Evolutionary conservation across 108 stramenopile genomes (phyloP), one percentile per base, ranked within the genome.

Genomic region (Skeletonema marinoi): DNA sequence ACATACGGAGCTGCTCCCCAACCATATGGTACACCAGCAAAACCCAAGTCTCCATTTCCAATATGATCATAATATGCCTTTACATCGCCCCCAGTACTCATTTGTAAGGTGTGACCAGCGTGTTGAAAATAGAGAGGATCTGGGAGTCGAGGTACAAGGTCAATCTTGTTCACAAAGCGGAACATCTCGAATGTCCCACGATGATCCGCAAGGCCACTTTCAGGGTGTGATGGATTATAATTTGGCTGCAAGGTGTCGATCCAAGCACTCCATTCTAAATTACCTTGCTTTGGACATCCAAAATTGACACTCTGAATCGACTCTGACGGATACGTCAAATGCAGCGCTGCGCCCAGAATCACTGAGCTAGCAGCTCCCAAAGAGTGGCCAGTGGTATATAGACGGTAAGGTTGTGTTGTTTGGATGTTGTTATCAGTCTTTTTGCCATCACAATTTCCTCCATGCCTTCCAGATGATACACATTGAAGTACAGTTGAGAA

Each of bases 91-190:
- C 76, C 74, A 4, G 60, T 14, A 69, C 81, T 78, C 77, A 93
- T 73, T 81, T 95, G 92, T 19, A 95, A 67, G 32, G 94, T 95
- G 70, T 95, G 94, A 3, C 94, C 94, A 14, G 86, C 88, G 70
- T 95, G 94, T 33, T 86, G 38, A 73, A 92, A 92, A 21, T 85
- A 35, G 10, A 70, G 25, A 3, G 70, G 72, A 30, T 90, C 87
- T 0, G 94, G 94, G 21, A 95, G 74, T 13, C 94, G 80, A 21
- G 94, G 88, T 4, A 95, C 89, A 14, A 95, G 54, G 75, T 95
- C 94, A 68, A 86, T 84, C 32, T 86, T 89, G 63, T 90, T 75
- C 0, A 95, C 94, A 42, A 82, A 82, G 7, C 81, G 70, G 39
- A 75, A 82, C 36, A 72, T 48, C 46, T 75, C 74, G 51, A 66